These are phyloP conservation scores for Talaromyces verruculosus DNA, from an alignment of 2,329 filamentous ascomycete genomes.

Conservation along the genomic window DNA sequence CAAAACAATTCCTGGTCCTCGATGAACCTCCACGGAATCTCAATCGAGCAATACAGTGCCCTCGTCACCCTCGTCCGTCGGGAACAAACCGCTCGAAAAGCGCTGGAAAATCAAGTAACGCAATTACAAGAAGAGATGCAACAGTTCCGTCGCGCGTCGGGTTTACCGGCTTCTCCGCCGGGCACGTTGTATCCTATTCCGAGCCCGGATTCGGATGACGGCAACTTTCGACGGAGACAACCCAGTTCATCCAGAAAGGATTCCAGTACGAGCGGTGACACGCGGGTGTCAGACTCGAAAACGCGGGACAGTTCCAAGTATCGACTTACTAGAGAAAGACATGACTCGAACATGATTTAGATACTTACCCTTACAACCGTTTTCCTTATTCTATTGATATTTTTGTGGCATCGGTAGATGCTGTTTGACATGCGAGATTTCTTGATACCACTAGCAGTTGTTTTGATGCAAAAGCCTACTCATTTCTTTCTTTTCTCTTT, in stretches of 20 bases:
- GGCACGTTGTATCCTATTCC: slow-evolving; percentile 37
- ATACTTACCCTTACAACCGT: neutral
- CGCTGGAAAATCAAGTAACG: slow-evolving; percentile 46
- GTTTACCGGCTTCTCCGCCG: slow-evolving; percentile 33
- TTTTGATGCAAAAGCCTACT: slow-evolving; percentile 7
- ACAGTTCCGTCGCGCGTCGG: slow-evolving; percentile 34
- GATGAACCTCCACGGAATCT: slow-evolving; percentile 38
- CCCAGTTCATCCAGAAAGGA: slow-evolving; percentile 20
- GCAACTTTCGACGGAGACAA: slow-evolving; percentile 28
- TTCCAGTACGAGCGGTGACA: slow-evolving; percentile 17
- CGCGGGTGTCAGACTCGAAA: slow-evolving; percentile 4
- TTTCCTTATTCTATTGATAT: neutral
- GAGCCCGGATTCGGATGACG: slow-evolving; percentile 34
- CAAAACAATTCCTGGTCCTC: slow-evolving; percentile 34
- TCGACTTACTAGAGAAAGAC: slow-evolving; percentile 17
- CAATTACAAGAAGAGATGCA: slow-evolving; percentile 44
- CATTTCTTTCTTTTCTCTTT: neutral
- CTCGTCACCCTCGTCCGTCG: slow-evolving; percentile 48
- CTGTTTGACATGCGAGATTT: neutral
- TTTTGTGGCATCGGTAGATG: neutral
- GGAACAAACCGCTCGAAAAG: slow-evolving; percentile 48
- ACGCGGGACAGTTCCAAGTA: slow-evolving; percentile 15
- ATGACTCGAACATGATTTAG: slow-evolving; percentile 21
- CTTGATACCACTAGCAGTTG: slow-evolving; percentile 7
- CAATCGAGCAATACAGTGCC: slow-evolving; percentile 50